These are phyloP conservation scores for Globisporangium heterothallicum DNA, from an alignment of 352 stramenopile genomes.

Conservation along the genomic window DNA sequence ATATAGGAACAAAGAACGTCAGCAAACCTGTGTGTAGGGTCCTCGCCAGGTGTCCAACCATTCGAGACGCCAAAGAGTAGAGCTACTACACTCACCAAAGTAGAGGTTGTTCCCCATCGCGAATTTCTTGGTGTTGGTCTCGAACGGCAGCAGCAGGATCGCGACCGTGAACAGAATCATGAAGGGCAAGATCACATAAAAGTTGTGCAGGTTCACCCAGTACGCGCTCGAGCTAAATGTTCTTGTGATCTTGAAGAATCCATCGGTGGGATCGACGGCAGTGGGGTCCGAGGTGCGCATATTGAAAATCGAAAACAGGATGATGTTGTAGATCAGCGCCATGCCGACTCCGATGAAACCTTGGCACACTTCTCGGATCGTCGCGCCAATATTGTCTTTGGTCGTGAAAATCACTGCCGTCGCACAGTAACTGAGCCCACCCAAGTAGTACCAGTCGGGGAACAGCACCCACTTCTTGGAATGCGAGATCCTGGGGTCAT, in stretches of 20 bases:
- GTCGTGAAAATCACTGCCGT: conserved; percentile 35
- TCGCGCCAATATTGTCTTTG: conserved; percentile 34
- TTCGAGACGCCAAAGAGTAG: too few species aligned
- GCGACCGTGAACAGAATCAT: conserved; percentile 54
- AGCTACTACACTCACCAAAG: conserved; percentile 43
- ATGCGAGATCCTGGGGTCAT: conserved; percentile 20
- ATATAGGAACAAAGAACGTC: background rate
- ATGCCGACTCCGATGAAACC: conserved; percentile 34
- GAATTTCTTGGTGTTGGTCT: conserved; percentile 63
- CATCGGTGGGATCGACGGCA: conserved; percentile 16
- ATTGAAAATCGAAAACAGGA: conserved; percentile 37
- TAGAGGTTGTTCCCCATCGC: conserved; percentile 60
- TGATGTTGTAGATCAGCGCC: conserved; percentile 62
- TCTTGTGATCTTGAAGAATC: conserved; percentile 41
- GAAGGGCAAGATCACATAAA: conserved; percentile 46
- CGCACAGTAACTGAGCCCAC: conserved; percentile 50
- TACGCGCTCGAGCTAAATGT: conserved; percentile 46
- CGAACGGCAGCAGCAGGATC: conserved; percentile 48
- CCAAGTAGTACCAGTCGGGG: conserved; percentile 54
- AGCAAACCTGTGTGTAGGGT: too few species aligned
- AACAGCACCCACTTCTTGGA: conserved; percentile 59
- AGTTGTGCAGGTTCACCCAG: conserved; percentile 43
- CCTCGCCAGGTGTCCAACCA: too few species aligned
- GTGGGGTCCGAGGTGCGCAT: conserved; percentile 26
- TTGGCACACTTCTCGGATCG: conserved; percentile 35